Percentiles rank a stretch among this genome's conserved stretches.
phyloP scores from a whole-genome alignment of 495 filamentous ascomycete genomes.

The Neurospora sp. region DNA sequence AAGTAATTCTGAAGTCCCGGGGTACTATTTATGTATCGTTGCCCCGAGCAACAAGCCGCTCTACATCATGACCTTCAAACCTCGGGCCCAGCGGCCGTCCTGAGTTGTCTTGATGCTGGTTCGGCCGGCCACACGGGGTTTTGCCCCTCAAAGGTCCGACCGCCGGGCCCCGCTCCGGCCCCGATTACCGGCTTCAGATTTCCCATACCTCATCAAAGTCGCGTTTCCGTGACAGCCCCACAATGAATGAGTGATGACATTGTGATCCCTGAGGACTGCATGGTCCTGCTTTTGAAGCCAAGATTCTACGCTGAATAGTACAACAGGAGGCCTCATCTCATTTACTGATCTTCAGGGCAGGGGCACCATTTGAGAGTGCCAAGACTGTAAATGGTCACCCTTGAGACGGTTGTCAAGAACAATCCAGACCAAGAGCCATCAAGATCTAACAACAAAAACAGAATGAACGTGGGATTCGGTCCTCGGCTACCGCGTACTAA shows the following conservation, averaged over 20 bases:
- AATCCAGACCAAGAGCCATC: conserved; percentile 3
- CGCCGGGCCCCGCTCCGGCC: not conserved
- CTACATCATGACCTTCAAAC: not conserved
- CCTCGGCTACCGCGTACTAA: not conserved
- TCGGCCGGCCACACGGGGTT: not conserved
- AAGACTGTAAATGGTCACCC: not conserved
- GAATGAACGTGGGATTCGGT: not conserved
- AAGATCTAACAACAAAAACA: not conserved
- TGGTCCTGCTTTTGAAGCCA: not conserved
- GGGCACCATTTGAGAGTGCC: not conserved
- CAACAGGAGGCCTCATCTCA: not conserved
- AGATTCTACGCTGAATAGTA: not conserved
- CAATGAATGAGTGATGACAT: not conserved
- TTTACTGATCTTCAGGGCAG: not conserved
- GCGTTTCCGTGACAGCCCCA: not conserved
- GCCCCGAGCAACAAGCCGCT: not conserved
- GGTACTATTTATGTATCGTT: not conserved
- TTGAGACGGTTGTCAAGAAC: not conserved
- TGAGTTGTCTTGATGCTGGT: not conserved
- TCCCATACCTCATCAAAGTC: not conserved
- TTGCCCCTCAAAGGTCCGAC: not conserved
- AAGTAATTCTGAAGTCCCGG: not conserved
- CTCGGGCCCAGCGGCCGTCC: not conserved
- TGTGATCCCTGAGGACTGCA: not conserved
- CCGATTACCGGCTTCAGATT: not conserved